Evolutionary conservation across 2,329 filamentous ascomycete species (phyloP), one percentile per base, ranked within the genome.

Genomic region (Remersonia thermophila): DNA sequence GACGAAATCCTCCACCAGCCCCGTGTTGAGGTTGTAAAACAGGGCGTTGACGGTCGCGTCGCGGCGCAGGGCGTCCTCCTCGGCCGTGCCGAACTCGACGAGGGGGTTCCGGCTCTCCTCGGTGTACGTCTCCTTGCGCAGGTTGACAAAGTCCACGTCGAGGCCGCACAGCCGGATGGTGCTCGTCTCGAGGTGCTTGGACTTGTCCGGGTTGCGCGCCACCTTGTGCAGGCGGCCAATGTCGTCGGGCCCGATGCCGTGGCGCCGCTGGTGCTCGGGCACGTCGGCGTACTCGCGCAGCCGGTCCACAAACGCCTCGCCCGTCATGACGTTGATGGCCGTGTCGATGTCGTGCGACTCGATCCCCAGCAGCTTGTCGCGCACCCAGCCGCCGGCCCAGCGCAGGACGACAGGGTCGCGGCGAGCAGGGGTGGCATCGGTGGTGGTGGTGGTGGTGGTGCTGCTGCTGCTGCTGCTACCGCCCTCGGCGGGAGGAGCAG

Each of bases 1-100:
- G 0, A 85, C 93, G 42, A 93, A 81, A 55, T 98, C 91, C 56
- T 96, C 89, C 26, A 96, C 71, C 40, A 69, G 51, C 25, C 74
- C 71, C 1, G 80, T 85, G 51, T 87, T 77, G 27, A 98, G 63
- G 50, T 96, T 96, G 65, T 91, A 96, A 61, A 96, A 96, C 44
- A 98, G 73, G 16, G 91, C 85, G 55, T 98, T 98, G 42, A 96
- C 77, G 0, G 86, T 95, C 15, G 89, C 87, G 63, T 98, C 89
- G 32, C 89, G 77, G 15, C 89, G 77, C 47, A 86, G 55, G 2
- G 89, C 89, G 58, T 98, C 89, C 57, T 98, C 86, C 54, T 83
- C 71, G 1, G 89, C 80, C 0, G 85, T 94, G 4, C 89, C 91
- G 57, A 95, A 95, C 55, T 94, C 86, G 70, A 96, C 82, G 49